Base-by-base conservation (phyloP, 371 early-diverging fungal species). In the Actinomortierella ambigua region DNA sequence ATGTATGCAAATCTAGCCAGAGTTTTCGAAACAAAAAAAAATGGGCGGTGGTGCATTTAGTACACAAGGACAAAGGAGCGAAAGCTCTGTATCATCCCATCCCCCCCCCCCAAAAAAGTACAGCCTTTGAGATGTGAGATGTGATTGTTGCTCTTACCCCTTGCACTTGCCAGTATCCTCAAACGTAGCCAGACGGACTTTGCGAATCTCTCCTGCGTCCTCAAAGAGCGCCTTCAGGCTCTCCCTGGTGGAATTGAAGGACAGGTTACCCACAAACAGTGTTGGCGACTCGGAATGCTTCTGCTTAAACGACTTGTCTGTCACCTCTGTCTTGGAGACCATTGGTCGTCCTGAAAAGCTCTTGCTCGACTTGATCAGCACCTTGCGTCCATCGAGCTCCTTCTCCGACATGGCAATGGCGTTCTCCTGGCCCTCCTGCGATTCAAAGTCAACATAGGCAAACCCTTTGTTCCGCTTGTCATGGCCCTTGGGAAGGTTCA, bases 221-320 rank as follows among this genome's bases (percentile, higher is more conserved):
- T 73, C 81, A 69, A 92, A 91, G 3, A 81, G 59, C 39, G 82
- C 82, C 26, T 85, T 80, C 34, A 95, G 63, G 9, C 75, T 75
- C 29, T 88, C 85, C 46, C 84, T 80, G 22, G 88, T 88, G 17
- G 86, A 79, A 22, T 84, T 79, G 70, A 92, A 94, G 41, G 83
- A 77, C 57, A 96, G 68, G 79, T 94, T 94, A 34, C 94, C 94
- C 5, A 95, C 61, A 76, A 94, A 94, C 34, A 96, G 76, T 3
- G 93, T 89, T 28, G 91, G 83, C 44, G 88, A 82, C 26, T 91
- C 90, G 5, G 78, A 83, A 34, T 83, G 81, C 75, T 83, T 83
- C 63, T 83, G 83, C 59, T 75, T 70, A 29, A 48, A 9, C 2
- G 71, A 53, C 59, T 69, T 62, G 13, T 66, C 65, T 15, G 63